Evolutionary conservation across 2,329 filamentous ascomycete genomes (phyloP), one percentile per base, ranked within the genome.

Genomic region (Erysiphe pulchra): DNA sequence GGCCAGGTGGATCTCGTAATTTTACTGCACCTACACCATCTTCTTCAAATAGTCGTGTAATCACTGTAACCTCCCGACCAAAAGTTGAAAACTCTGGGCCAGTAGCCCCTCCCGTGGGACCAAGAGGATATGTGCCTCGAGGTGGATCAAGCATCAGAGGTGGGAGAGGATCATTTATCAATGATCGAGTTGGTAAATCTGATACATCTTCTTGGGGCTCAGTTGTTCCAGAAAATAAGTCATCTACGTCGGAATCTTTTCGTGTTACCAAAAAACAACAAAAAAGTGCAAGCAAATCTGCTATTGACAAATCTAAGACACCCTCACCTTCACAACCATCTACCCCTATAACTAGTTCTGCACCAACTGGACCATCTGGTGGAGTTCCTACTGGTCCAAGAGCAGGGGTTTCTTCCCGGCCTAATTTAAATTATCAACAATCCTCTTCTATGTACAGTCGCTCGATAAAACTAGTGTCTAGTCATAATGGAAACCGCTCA

Each of bases 41-140:
- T 31, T 48, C 50, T 24, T 31, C 43, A 17, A 41, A 17, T 37
- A 38, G 30, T 6, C 16, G 14, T 42, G 16, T 2, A 16, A 32
- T 17, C n/a, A 10, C 45, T 4, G 10, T 40, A 20, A 31, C 45
- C 24, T 39, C 47, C 34, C 40, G 44, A 7, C 24, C 20, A 40
- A 46, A 53, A 47, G 46, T 49, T 14, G 55, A 56, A 14, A 51
- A 46, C n/a, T 36, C 31, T 18, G 17, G 11, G 6, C 8, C 24
- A 6, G 41, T 48, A 12, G 50, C 50, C 28, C 57, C 57, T 37
- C 58, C 58, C 34, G 52, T 57, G n/a, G 58, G 58, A 44, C 58
- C 58, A 45, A 55, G 58, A 44, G 57, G 55, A 17, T 58, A 56
- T 46, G 50, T 54, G 14, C 46, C 53, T 6, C 52, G 56, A 39